Evolutionary conservation across 2,329 filamentous ascomycete species (phyloP), one percentile per base, ranked within the genome.

Genomic region (Trichoderma atrobrunneum): DNA sequence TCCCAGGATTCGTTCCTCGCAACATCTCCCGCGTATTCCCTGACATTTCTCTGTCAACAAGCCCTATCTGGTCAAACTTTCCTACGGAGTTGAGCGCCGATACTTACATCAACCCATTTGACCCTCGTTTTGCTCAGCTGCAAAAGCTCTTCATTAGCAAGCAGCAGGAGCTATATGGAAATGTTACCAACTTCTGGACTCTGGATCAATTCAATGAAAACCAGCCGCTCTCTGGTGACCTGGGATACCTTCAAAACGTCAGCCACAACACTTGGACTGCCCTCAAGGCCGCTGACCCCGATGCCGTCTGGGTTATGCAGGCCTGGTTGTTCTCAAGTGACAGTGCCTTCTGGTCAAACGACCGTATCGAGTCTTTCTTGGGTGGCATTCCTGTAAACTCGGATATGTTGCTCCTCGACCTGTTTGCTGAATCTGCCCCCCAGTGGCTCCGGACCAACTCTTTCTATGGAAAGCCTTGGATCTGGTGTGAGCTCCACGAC

Each of bases 131-230:
- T 73, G 75, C 81, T 2, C 72, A 79, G 34, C 74, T 87, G 4
- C 85, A 87, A 73, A 79, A 80, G 32, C 82, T 79, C 43, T 85
- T 86, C 71, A 82, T 87, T 21, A 71, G 74, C 14, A 86, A 86
- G 73, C 85, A 87, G 74, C 78, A 78, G 7, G 78, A 78, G 7
- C 81, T 81, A 14, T 86, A 85, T 73, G 85, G 85, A 4, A 84
- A 86, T 70, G 80, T 87, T 43, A 84, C 82, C 2, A 78, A 80
- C 56, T 82, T 86, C 70, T 87, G 85, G 74, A 85, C 85, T 0
- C 79, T 87, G 3, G 85, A 87, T 74, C 85, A 87, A 74, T 87
- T 85, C 76, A 87, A 87, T 71, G 85, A 87, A 75, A 87, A 86
- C 71, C 78, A 83, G 57, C 85, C 85, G 0, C 81, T 77, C 57